These are phyloP conservation scores for Leccinum truebloodii DNA, from an alignment of 768 basidiomycete genomes.

Conservation along the genomic window DNA sequence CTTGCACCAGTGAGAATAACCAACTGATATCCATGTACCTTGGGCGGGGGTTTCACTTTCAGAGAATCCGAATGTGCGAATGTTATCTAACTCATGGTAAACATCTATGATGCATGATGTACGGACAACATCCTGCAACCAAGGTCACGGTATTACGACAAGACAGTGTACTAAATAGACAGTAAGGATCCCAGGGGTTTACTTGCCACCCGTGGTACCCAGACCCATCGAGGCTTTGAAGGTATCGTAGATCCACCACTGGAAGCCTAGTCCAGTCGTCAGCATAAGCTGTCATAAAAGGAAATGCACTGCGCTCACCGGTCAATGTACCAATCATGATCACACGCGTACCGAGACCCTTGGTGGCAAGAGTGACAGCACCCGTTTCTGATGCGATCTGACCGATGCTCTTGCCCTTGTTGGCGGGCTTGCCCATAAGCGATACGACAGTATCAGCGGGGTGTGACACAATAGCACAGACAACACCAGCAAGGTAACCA, in stretches of 20 bases:
- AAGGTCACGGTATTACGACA: slow-evolving; percentile 8
- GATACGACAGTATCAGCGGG: slow-evolving; percentile 94
- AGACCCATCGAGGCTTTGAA: slow-evolving; percentile 85
- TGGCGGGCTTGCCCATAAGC: slow-evolving; percentile 84
- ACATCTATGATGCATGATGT: slow-evolving; percentile 10
- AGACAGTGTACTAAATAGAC: neutral
- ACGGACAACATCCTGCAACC: neutral
- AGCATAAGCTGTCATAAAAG: neutral
- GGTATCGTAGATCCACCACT: slow-evolving; percentile 91
- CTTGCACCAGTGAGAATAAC: too few species aligned
- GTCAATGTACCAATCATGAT: slow-evolving; percentile 73
- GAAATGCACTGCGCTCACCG: slow-evolving; percentile 25
- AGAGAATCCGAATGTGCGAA: neutral
- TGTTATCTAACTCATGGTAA: neutral
- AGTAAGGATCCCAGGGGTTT: slow-evolving; percentile 26
- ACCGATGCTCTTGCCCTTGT: slow-evolving; percentile 79
- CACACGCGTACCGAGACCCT: slow-evolving; percentile 85
- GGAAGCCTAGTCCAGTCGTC: slow-evolving; percentile 59
- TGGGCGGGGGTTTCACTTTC: neutral
- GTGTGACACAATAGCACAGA: slow-evolving; percentile 94
- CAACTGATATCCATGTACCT: too few species aligned
- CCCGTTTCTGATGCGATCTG: slow-evolving; percentile 72
- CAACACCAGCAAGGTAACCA: slow-evolving; percentile 93
- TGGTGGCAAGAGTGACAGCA: slow-evolving; percentile 63
- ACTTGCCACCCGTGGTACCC: slow-evolving; percentile 88